Conservation (phyloP, 768 basidiomycete genomes). For the Hygrophorus pudorinus region DNA sequence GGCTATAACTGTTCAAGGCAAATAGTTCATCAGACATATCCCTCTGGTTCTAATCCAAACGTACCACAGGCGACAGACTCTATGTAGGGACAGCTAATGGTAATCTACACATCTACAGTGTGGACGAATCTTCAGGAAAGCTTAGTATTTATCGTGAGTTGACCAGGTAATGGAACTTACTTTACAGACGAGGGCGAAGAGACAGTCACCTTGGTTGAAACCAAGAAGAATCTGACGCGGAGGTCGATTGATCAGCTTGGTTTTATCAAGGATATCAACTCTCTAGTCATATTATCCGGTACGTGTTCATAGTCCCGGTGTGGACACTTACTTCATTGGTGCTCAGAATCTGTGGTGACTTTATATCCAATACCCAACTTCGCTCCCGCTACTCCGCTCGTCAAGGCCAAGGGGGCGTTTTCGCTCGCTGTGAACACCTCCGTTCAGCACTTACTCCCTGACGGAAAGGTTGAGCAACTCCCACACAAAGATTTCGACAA, state of each 20-base stretch:
- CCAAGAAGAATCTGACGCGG: constrained; percentile 53
- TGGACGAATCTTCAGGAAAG: constrained; percentile 30
- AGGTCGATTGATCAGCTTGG: constrained; percentile 83
- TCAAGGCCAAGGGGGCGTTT: constrained; percentile 72
- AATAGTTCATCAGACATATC: constrained; percentile 1
- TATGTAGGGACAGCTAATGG: constrained; percentile 28
- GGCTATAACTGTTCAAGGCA: constrained; percentile 36
- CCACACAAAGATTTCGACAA: constrained; percentile 22
- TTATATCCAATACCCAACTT: constrained; percentile 71
- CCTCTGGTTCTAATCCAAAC: constrained; percentile 1
- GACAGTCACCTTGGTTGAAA: constrained; percentile 40
- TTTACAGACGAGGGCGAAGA: constrained; percentile 19
- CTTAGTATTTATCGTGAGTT: constrained; percentile 2
- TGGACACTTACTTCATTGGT: constrained; percentile 2
- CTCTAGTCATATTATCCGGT: constrained; percentile 82
- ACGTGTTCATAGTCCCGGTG: constrained; percentile 11
- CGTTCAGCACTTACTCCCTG: constrained; percentile 33
- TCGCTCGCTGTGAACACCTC: constrained; percentile 70
- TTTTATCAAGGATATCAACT: constrained; percentile 77
- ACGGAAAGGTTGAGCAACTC: constrained; percentile 13
- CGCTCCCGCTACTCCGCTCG: constrained; percentile 57
- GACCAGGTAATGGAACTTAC: not conserved
- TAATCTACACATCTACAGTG: constrained; percentile 26
- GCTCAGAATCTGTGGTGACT: constrained; percentile 61
- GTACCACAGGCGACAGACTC: constrained; percentile 31